These are phyloP conservation scores for Asterella californica DNA, from an alignment of 225 moss, liverwort and hornwort genomes.

Conservation along the genomic window DNA sequence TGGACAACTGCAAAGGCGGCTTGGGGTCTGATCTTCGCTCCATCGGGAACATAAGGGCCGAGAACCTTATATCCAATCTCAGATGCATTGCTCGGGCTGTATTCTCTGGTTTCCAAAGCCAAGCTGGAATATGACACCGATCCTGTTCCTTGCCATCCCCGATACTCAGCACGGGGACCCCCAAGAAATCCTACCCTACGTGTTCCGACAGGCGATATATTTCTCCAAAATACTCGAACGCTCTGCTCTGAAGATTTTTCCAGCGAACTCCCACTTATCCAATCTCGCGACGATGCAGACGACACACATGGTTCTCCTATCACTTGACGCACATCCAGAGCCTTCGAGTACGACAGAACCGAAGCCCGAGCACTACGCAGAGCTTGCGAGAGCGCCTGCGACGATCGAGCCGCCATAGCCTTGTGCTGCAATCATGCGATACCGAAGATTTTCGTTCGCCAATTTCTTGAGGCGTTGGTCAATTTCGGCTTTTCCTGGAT, in stretches of 20 bases:
- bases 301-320: neutral
- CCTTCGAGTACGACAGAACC: neutral
- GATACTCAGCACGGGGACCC: neutral
- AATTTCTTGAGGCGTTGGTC: neutral
- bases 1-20: slow-evolving; percentile 51
- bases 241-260: neutral
- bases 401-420: slow-evolving; percentile 19
- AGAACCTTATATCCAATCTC: slow-evolving; percentile 49
- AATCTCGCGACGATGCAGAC: neutral
- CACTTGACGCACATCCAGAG: neutral
- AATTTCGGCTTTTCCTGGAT: neutral
- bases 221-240: neutral
- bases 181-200: neutral
- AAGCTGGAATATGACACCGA: slow-evolving; percentile 17
- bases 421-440: neutral
- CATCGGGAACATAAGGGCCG: slow-evolving; percentile 36
- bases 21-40: slow-evolving; percentile 32
- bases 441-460: neutral
- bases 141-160: neutral
- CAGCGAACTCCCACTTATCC: neutral
- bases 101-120: slow-evolving; percentile 26
- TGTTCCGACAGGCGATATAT: neutral
- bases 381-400: neutral
- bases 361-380: neutral
- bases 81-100: slow-evolving; percentile 13